A percentile compares a stretch with the other conserved stretches of the same genome.
Conservation (phyloP, 2,329 filamentous ascomycete genomes). For the Tolypocladium sp. region DNA sequence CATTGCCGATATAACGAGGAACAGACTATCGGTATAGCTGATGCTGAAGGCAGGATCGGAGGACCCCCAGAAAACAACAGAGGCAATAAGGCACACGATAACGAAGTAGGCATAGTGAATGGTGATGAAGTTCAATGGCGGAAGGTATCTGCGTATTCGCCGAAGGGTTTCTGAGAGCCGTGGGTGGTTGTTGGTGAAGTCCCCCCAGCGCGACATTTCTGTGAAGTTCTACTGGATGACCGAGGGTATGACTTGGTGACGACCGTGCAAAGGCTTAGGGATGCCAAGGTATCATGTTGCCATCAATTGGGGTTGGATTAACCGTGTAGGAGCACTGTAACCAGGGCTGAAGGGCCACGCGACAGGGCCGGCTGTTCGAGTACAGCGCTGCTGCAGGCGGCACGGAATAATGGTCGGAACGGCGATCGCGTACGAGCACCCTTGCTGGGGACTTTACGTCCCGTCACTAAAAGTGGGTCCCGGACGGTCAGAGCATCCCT, state of each 20-base stretch:
- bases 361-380: neutral
- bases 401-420: neutral
- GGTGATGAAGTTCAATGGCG: neutral
- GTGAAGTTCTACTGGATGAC: neutral
- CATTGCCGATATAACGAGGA: neutral
- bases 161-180: neutral
- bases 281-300: neutral
- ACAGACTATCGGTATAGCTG: neutral
- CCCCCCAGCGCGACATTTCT: neutral
- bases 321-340: neutral
- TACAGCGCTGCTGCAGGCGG: neutral
- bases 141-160: neutral
- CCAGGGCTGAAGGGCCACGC: neutral
- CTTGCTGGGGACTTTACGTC: too few species aligned
- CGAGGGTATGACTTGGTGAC: neutral
- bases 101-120: neutral
- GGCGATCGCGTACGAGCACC: too few species aligned
- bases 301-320: neutral
- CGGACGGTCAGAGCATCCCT: too few species aligned
- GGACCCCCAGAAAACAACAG: neutral
- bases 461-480: too few species aligned
- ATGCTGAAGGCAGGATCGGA: neutral
- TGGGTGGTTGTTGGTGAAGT: neutral
- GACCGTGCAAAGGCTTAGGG: neutral
- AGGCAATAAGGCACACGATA: neutral